Evolutionary conservation across 345 rosid genomes (phyloP).

Genomic region (Barbarea vulgaris): DNA sequence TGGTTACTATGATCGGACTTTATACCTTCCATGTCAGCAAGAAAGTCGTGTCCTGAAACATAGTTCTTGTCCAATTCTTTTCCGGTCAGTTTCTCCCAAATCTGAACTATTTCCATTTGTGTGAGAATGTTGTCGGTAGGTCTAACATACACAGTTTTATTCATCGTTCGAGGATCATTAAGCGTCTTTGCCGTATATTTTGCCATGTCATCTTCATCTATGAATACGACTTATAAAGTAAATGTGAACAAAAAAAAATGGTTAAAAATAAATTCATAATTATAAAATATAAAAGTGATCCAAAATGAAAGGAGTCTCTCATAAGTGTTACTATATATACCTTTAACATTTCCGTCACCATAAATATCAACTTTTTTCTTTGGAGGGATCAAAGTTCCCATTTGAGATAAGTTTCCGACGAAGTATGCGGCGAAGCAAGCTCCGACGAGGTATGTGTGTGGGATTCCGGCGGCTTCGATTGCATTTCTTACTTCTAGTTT

Average conservation of each 20-base stretch:
- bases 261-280: background rate
- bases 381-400: conserved; percentile 62
- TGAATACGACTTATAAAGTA: conserved; percentile 41
- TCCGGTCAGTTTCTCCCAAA: conserved; percentile 69
- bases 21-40: conserved; percentile 53
- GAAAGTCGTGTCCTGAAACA: conserved; percentile 53
- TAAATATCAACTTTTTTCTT: conserved; percentile 48
- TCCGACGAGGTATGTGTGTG: conserved; percentile 70
- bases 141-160: conserved; percentile 64
- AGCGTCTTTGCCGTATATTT: conserved; percentile 62
- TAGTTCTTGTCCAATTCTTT: conserved; percentile 47
- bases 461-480: conserved; percentile 69
- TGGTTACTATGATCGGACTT: background rate
- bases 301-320: too few species aligned
- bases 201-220: conserved; percentile 70
- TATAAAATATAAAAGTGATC: too few species aligned
- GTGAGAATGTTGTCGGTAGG: conserved; percentile 65
- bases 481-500: conserved; percentile 74
- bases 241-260: background rate
- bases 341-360: conserved; percentile 76
- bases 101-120: conserved; percentile 57
- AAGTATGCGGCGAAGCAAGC: conserved; percentile 82
- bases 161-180: conserved; percentile 67
- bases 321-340: conserved; percentile 15
- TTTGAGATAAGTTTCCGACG: conserved; percentile 68